A percentile compares a stretch with the other conserved stretches of the same genome.
phyloP scores from a whole-genome alignment of 352 stramenopile genomes.

The Pythium rhizo-oryzae region DNA sequence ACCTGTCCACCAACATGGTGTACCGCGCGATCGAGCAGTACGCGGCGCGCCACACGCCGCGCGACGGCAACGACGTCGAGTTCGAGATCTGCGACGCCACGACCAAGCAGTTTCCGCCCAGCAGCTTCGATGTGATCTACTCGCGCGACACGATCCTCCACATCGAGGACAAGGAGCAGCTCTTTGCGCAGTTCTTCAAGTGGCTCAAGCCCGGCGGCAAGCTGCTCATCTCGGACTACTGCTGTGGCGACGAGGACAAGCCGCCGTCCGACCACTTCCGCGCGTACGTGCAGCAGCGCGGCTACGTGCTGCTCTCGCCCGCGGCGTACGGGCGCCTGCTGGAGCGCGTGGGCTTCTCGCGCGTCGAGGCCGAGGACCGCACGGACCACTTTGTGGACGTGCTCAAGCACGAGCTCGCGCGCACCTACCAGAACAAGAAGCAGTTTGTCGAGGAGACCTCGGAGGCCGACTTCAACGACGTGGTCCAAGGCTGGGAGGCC shows the following conservation, averaged over 20 bases:
- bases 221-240: slow-evolving; percentile 68
- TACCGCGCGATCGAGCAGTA: slow-evolving; percentile 33
- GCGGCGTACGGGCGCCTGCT: slow-evolving; percentile 37
- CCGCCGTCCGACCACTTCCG: slow-evolving; percentile 35
- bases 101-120: slow-evolving; percentile 28
- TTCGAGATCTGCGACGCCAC: slow-evolving; percentile 50
- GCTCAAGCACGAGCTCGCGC: slow-evolving; percentile 38
- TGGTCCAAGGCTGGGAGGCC: slow-evolving; percentile 41
- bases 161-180: slow-evolving; percentile 58
- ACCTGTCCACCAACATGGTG: slow-evolving; percentile 51
- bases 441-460: slow-evolving; percentile 46
- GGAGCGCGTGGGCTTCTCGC: slow-evolving; percentile 37
- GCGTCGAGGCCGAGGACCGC: slow-evolving; percentile 38
- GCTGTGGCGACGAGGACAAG: slow-evolving; percentile 33
- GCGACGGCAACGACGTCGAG: slow-evolving; percentile 29
- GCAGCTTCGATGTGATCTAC: slow-evolving; percentile 62
- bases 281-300: slow-evolving; percentile 39
- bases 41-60: slow-evolving; percentile 7
- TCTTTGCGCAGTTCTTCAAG: slow-evolving; percentile 67
- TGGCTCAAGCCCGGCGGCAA: slow-evolving; percentile 71
- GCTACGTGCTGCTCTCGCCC: slow-evolving; percentile 38
- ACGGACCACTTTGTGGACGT: slow-evolving; percentile 44
- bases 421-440: slow-evolving; percentile 35
- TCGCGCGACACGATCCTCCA: slow-evolving; percentile 80
- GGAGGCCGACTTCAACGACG: slow-evolving; percentile 41